Base-by-base conservation (phyloP, 257 asterid genomes). In the Nicotiana tabacum region DNA sequence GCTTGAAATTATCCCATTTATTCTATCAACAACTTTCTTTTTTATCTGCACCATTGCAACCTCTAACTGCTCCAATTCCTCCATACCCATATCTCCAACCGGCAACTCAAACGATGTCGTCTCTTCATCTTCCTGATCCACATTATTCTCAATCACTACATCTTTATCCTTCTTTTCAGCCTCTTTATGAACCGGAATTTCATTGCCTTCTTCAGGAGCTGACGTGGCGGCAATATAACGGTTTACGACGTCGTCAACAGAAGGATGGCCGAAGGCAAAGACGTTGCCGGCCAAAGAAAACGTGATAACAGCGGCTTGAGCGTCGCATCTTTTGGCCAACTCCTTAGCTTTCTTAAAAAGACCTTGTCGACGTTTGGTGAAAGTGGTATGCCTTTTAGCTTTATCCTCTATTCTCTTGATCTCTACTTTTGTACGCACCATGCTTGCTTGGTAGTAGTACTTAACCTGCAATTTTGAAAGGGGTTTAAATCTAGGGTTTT, bases 301-400 rank as follows among this genome's bases (percentile, higher is more conserved):
- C 17, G 85, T 17, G 84, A 92, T 68, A 17, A 87, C 46, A 7
- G 89, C 88, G 4, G 87, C 81, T 66, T 84, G 60, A 16, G 88
- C 84, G 17, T 83, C 83, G 77, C 77, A 79, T 4, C 37, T 51
- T n/a, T 12, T 18, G 83, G 85, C 81, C 16, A 88, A 60, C 2
- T 84, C 89, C 11, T 29, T 21, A n/a, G 89, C 66, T 56, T 89
- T 92, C 81, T 87, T 90, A 81, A 83, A 66, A 2, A 89, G 85
- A 0, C 94, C 91, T 29, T 86, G 74, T 12, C 92, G 90, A 37
- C 96, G 87, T 24, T 92, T 90, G 0, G 93, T 87, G 88, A 92
- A 90, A 29, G 92, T 66, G 1, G 90, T 87, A 72, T 92, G 92
- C n/a, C 91, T 86, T 55, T 77, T 89, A 0, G 85, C 51, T 3